A percentile compares a stretch with the other conserved stretches of the same genome.
These are phyloP conservation scores for Aschersonia sp. DNA, from an alignment of 2,329 filamentous ascomycete species.

Conservation along the genomic window DNA sequence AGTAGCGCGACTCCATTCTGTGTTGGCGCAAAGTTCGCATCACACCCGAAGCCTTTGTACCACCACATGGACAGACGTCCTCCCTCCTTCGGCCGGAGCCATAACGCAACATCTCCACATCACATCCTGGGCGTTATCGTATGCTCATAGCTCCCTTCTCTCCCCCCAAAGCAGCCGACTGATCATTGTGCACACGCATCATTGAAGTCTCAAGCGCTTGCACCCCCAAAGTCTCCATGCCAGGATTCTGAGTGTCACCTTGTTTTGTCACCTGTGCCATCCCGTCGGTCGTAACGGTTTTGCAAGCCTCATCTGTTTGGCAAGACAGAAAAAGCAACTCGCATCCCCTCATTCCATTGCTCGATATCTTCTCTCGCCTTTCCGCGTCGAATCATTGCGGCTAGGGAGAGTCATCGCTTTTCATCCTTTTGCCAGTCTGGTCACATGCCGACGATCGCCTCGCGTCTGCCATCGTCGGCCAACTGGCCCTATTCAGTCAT, in stretches of 20 bases:
- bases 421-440: too few relatives aligned
- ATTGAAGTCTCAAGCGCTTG: neutral
- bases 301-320: neutral
- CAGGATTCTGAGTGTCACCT: neutral
- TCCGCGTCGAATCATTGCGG: too few relatives aligned
- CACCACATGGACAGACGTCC: neutral
- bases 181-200: neutral
- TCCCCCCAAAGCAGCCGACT: neutral
- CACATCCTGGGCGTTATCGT: neutral
- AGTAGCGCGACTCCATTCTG: neutral
- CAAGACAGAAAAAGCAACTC: neutral
- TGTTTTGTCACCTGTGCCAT: neutral
- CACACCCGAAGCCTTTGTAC: neutral
- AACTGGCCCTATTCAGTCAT: too few relatives aligned
- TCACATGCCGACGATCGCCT: too few relatives aligned
- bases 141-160: neutral
- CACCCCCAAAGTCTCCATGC: neutral
- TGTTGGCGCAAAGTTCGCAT: neutral
- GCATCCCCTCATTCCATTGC: neutral
- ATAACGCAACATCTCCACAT: neutral
- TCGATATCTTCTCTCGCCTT: neutral
- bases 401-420: too few relatives aligned
- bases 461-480: too few relatives aligned
- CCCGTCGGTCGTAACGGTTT: neutral
- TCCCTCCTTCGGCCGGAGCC: neutral